A percentile compares a stretch with the other conserved stretches of the same genome.
These are phyloP conservation scores for Coffea canephora DNA, from an alignment of 257 asterid species.

Conservation along the genomic window DNA sequence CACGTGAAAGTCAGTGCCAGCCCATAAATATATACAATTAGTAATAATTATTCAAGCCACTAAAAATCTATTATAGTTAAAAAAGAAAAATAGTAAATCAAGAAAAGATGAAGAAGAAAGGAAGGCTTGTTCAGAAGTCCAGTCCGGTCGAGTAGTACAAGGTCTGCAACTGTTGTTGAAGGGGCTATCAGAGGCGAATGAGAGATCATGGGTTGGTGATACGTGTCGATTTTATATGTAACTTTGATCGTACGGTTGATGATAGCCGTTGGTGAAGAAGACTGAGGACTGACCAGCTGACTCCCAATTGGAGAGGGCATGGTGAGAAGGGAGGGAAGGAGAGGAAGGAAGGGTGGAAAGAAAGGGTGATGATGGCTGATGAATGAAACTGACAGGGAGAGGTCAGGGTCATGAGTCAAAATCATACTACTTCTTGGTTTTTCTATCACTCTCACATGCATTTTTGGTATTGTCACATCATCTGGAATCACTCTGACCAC, in stretches of 20 bases:
- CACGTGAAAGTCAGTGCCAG: constrained; percentile 53
- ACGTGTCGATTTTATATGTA: constrained; percentile 24
- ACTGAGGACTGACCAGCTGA: background rate
- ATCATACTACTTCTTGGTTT: constrained; percentile 11
- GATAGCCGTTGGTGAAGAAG: constrained; percentile 8
- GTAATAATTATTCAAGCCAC: background rate
- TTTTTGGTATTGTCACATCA: constrained; percentile 55
- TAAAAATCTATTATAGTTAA: background rate
- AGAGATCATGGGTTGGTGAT: constrained; percentile 36
- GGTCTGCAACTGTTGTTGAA: constrained; percentile 8
- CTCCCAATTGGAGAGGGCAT: no score
- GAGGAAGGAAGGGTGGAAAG: background rate
- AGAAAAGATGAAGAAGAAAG: background rate
- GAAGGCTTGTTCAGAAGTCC: background rate
- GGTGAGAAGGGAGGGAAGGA: no score
- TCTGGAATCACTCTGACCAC: constrained; percentile 1
- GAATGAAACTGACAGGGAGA: constrained; percentile 38
- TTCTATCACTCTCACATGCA: constrained; percentile 49
- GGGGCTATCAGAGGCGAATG: constrained; percentile 11
- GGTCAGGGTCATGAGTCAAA: constrained; percentile 50
- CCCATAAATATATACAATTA: background rate
- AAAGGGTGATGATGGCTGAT: background rate
- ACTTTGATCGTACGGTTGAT: constrained; percentile 17
- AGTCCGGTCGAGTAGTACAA: background rate
- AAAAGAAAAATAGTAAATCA: background rate